Conservation (phyloP, 2,329 filamentous ascomycete species). For the Xylariales sp. region DNA sequence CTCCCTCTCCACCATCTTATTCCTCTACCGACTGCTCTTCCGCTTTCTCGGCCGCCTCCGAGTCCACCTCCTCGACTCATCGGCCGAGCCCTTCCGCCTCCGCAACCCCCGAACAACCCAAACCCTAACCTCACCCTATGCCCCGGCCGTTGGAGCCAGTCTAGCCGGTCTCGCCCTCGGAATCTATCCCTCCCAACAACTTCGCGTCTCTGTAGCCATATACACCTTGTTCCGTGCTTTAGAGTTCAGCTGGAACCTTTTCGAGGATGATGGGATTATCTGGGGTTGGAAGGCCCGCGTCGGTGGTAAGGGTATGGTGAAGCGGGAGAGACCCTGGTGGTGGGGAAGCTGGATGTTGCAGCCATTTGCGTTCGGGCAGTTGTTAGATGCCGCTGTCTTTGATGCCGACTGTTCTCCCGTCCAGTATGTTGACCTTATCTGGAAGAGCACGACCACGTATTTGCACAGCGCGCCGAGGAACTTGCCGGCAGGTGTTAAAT, state of each 20-base stretch:
- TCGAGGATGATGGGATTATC: constrained; percentile 68
- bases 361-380: constrained; percentile 69
- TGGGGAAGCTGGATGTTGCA: constrained; percentile 80
- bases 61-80: constrained; percentile 71
- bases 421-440: constrained; percentile 45
- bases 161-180: constrained; percentile 80
- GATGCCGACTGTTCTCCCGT: constrained; percentile 61
- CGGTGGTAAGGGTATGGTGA: constrained; percentile 44
- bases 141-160: constrained; percentile 86
- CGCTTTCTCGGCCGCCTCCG: constrained; percentile 83
- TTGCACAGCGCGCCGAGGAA: constrained; percentile 66
- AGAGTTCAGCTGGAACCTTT: constrained; percentile 81
- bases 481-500: constrained; percentile 61
- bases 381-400: constrained; percentile 72
- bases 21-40: constrained; percentile 84
- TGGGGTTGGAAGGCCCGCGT: constrained; percentile 47
- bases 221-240: constrained; percentile 76
- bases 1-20: constrained; percentile 77
- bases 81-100: constrained; percentile 72
- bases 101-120: constrained; percentile 75
- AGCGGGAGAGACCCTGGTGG: constrained; percentile 70
- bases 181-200: constrained; percentile 59
- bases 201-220: constrained; percentile 73
- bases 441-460: constrained; percentile 74
- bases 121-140: constrained; percentile 75